These are phyloP conservation scores for Leccinum variabile DNA, from an alignment of 1,284 basidiomycete genomes.

Conservation along the genomic window DNA sequence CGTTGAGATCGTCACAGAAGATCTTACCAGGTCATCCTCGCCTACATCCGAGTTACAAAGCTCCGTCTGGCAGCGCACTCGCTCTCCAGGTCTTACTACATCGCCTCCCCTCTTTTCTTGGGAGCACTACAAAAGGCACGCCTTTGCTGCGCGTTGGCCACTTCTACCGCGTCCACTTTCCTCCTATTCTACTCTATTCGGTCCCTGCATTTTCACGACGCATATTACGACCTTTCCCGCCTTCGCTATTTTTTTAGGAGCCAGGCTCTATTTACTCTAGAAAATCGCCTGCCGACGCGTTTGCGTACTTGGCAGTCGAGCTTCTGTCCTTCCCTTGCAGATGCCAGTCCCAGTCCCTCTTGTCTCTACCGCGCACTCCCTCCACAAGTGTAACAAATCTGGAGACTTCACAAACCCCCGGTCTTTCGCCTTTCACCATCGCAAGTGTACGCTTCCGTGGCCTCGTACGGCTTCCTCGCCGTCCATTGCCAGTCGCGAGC, in stretches of 20 bases:
- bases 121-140: constrained; percentile 71
- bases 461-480: constrained; percentile 60
- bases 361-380: constrained; percentile 56
- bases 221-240: constrained; percentile 39
- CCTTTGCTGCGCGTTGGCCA: constrained; percentile 89
- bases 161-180: constrained; percentile 35
- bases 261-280: constrained; percentile 35
- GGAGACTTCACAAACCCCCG: constrained; percentile 41
- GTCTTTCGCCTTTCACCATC: constrained; percentile 47
- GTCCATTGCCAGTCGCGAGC: constrained; percentile 62
- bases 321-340: constrained; percentile 47
- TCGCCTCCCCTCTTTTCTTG: constrained; percentile 30
- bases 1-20: constrained; percentile 41
- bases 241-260: constrained; percentile 33
- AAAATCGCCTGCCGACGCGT: constrained; percentile 41
- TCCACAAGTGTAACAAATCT: constrained; percentile 54
- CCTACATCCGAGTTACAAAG: constrained; percentile 26
- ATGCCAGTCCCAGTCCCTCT: constrained; percentile 82
- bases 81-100: constrained; percentile 39
- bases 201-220: constrained; percentile 60
- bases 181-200: constrained; percentile 36
- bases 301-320: constrained; percentile 42
- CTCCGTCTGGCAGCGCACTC: constrained; percentile 13
- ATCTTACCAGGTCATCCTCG: constrained; percentile 28
- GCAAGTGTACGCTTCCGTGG: constrained; percentile 57